Percentiles rank a stretch among this genome's conserved stretches.
Conservation (phyloP, 768 basidiomycete genomes). For the Amanita pallidorosea region DNA sequence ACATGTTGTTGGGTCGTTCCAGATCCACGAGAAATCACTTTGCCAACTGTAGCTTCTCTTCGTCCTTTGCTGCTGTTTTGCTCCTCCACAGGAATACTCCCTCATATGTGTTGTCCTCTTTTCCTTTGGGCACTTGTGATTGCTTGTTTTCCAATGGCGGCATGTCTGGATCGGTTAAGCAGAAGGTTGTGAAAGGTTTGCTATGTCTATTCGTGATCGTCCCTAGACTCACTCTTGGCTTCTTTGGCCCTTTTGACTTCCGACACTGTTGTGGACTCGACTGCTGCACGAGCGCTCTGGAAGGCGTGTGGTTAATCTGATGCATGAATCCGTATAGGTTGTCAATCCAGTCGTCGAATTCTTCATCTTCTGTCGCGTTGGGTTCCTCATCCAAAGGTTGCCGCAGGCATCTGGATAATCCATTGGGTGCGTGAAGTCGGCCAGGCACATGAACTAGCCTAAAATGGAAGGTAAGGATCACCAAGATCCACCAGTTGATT, state of each 20-base stretch:
- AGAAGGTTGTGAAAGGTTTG: too few relatives aligned
- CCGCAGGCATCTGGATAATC: slow-evolving; percentile 13
- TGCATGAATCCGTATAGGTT: neutral
- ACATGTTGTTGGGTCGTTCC: too few relatives aligned
- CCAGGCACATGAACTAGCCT: slow-evolving; percentile 18
- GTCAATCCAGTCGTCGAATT: neutral
- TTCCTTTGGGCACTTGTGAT: too few relatives aligned
- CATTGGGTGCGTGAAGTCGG: slow-evolving; percentile 16
- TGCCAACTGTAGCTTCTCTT: too few relatives aligned
- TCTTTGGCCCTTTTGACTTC: neutral
- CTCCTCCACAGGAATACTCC: too few relatives aligned
- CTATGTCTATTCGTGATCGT: too few relatives aligned
- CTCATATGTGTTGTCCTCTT: too few relatives aligned
- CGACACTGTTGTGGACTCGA: neutral
- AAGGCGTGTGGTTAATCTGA: neutral
- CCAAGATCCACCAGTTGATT: slow-evolving; percentile 16
- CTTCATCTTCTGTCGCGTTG: neutral
- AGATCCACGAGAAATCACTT: too few relatives aligned
- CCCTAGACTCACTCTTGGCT: too few relatives aligned
- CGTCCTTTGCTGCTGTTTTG: too few relatives aligned
- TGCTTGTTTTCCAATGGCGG: too few relatives aligned
- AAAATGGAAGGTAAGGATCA: slow-evolving; percentile 20
- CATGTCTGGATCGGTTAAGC: too few relatives aligned
- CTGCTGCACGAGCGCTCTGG: neutral
- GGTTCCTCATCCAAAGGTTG: slow-evolving; percentile 7